Percentiles rank a stretch among this genome's conserved stretches.
These are phyloP conservation scores for Trichoderma gamsii DNA, from an alignment of 495 filamentous ascomycete genomes.

Conservation along the genomic window DNA sequence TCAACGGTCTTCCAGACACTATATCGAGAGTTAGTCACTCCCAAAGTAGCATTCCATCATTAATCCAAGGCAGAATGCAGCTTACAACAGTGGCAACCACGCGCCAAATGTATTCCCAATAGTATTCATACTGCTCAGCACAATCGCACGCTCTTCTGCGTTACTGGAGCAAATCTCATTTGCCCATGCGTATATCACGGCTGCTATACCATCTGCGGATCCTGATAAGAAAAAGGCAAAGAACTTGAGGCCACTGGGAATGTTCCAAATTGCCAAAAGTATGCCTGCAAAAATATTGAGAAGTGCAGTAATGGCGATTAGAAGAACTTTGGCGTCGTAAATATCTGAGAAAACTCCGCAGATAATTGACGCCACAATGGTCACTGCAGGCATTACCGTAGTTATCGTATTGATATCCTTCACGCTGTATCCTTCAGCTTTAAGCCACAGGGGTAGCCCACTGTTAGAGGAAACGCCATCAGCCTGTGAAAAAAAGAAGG, in stretches of 20 bases:
- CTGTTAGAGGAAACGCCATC: slow-evolving; percentile 47
- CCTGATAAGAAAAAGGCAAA: slow-evolving; percentile 42
- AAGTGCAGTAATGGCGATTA: not conserved
- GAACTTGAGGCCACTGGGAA: slow-evolving; percentile 42
- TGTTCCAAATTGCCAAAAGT: slow-evolving; percentile 25
- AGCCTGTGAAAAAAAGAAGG: slow-evolving; percentile 46
- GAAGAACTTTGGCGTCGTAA: not conserved
- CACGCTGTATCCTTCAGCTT: slow-evolving; percentile 39
- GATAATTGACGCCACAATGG: slow-evolving; percentile 42
- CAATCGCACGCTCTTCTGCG: slow-evolving; percentile 42
- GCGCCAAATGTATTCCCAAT: slow-evolving; percentile 50
- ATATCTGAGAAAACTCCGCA: not conserved
- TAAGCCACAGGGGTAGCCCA: slow-evolving; percentile 41
- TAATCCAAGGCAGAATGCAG: not conserved
- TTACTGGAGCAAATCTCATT: slow-evolving; percentile 50
- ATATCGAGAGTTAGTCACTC: not conserved
- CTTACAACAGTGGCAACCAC: slow-evolving; percentile 27
- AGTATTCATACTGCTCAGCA: slow-evolving; percentile 53
- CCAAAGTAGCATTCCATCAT: not conserved
- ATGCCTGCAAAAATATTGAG: not conserved
- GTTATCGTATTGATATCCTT: slow-evolving; percentile 45
- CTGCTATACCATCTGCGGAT: slow-evolving; percentile 51
- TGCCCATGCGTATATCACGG: slow-evolving; percentile 57
- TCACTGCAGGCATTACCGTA: slow-evolving; percentile 42
- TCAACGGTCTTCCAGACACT: not conserved